A percentile compares a stretch with the other conserved stretches of the same genome.
These are phyloP conservation scores for Solanum rostratum DNA, from an alignment of 257 asterid genomes.

Conservation along the genomic window DNA sequence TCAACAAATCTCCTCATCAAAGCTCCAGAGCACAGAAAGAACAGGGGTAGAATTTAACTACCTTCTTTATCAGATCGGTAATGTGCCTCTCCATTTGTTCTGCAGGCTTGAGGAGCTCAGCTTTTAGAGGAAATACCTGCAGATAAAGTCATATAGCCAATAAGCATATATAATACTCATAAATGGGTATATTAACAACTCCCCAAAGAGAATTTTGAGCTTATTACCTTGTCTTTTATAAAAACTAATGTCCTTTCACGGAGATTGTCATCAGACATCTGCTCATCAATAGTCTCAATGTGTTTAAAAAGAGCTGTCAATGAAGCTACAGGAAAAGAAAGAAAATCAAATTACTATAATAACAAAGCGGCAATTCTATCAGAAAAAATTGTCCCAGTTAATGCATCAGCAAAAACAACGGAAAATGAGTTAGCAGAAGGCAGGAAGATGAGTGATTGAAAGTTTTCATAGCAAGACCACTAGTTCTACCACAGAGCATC, in stretches of 20 bases:
- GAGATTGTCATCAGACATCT: conserved; percentile 78
- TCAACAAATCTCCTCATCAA: background rate
- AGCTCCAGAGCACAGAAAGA: background rate
- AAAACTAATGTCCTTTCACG: conserved; percentile 82
- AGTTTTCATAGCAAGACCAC: background rate
- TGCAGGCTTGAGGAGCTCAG: conserved; percentile 74
- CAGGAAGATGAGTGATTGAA: background rate
- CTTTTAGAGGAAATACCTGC: conserved; percentile 83
- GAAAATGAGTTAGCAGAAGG: background rate
- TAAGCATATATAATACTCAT: background rate
- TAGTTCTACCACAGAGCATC: background rate
- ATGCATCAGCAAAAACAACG: background rate
- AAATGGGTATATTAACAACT: background rate
- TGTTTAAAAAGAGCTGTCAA: conserved; percentile 88
- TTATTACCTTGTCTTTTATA: conserved; percentile 73
- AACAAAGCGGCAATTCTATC: background rate
- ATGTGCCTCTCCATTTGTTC: conserved; percentile 95
- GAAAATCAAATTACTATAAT: background rate
- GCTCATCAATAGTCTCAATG: conserved; percentile 84
- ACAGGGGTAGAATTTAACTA: conserved; percentile 7
- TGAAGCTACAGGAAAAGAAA: conserved; percentile 48
- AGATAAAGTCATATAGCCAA: conserved; percentile 1
- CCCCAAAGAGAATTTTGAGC: background rate
- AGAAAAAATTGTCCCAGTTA: background rate
- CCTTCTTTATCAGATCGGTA: conserved; percentile 80